phyloP scores from a whole-genome alignment of 1,139 yeast genomes.

The Saccharomyces hybrid region DNA sequence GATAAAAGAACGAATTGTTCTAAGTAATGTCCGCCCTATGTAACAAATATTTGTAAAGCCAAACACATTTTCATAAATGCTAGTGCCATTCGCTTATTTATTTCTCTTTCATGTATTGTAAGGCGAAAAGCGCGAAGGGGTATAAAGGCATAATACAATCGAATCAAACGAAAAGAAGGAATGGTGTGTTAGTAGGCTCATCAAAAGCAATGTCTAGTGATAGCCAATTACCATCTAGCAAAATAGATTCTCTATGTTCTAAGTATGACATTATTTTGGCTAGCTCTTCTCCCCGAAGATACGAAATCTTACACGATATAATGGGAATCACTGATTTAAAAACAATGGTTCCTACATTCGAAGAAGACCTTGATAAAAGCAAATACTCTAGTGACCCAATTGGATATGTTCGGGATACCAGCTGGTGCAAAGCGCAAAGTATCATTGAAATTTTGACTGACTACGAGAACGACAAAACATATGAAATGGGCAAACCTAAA shows the following conservation, averaged over 20 bases:
- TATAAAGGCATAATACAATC: background rate
- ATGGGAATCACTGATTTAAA: slow-evolving; percentile 53
- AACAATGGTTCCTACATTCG: slow-evolving; percentile 40
- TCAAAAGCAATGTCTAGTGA: background rate
- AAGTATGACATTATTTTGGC: slow-evolving; percentile 50
- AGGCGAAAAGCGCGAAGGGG: background rate
- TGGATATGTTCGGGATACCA: slow-evolving; percentile 63
- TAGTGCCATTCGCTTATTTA: slow-evolving; percentile 14
- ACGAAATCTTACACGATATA: slow-evolving; percentile 51
- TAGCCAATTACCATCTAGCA: background rate
- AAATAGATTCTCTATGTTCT: background rate
- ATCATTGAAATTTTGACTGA: slow-evolving; percentile 41
- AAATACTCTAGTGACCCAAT: slow-evolving; percentile 27
- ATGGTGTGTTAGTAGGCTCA: background rate
- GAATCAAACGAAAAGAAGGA: background rate
- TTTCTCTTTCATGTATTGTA: too few species aligned
- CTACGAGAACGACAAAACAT: slow-evolving; percentile 3
- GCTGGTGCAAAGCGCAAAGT: slow-evolving; percentile 54
- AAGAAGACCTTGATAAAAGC: slow-evolving; percentile 61
- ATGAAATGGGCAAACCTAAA: slow-evolving; percentile 9
- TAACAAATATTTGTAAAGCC: slow-evolving; percentile 6
- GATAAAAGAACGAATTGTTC: slow-evolving; percentile 29
- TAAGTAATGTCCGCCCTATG: slow-evolving; percentile 31
- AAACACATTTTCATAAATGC: slow-evolving; percentile 21
- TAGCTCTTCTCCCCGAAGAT: slow-evolving; percentile 76